phyloP scores from a whole-genome alignment of 768 basidiomycete species.

The Chiua virens region DNA sequence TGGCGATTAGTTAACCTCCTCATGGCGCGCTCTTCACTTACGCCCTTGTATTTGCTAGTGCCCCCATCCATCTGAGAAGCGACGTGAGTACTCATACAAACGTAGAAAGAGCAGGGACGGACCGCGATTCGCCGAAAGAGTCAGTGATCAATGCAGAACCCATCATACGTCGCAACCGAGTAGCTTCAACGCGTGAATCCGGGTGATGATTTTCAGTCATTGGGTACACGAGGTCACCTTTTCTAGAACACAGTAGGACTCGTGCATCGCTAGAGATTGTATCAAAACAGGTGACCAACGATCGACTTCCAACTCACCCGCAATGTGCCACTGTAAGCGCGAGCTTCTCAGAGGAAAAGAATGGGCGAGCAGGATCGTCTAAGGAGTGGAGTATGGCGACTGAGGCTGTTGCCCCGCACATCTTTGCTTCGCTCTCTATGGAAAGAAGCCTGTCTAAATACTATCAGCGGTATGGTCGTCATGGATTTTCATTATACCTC shows the following conservation, averaged over 20 bases:
- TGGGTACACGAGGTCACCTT: slow-evolving; percentile 70
- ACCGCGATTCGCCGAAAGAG: slow-evolving; percentile 92
- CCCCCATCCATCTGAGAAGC: slow-evolving; percentile 86
- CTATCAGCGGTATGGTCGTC: slow-evolving; percentile 3
- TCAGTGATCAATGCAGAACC: slow-evolving; percentile 88
- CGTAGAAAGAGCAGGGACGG: slow-evolving; percentile 17
- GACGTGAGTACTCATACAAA: background rate
- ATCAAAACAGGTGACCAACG: slow-evolving; percentile 9
- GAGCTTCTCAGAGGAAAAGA: slow-evolving; percentile 74
- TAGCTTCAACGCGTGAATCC: slow-evolving; percentile 85
- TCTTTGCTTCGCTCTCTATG: slow-evolving; percentile 63
- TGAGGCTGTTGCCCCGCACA: slow-evolving; percentile 89
- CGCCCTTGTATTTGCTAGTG: slow-evolving; percentile 89
- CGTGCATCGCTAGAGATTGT: slow-evolving; percentile 71
- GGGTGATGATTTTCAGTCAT: slow-evolving; percentile 97
- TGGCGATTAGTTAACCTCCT: slow-evolving; percentile 3
- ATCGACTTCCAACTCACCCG: slow-evolving; percentile 53
- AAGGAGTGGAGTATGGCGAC: slow-evolving; percentile 89
- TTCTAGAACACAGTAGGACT: slow-evolving; percentile 75
- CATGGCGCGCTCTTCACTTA: slow-evolving; percentile 33
- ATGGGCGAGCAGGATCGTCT: slow-evolving; percentile 76
- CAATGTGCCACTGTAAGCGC: slow-evolving; percentile 90
- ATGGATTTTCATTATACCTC: background rate
- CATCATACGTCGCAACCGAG: slow-evolving; percentile 85
- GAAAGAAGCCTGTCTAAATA: slow-evolving; percentile 69